A percentile compares a stretch with the other conserved stretches of the same genome.
Evolutionary conservation across 2,329 filamentous ascomycete genomes (phyloP).

Genomic region (Penicillium griseofulvum): DNA sequence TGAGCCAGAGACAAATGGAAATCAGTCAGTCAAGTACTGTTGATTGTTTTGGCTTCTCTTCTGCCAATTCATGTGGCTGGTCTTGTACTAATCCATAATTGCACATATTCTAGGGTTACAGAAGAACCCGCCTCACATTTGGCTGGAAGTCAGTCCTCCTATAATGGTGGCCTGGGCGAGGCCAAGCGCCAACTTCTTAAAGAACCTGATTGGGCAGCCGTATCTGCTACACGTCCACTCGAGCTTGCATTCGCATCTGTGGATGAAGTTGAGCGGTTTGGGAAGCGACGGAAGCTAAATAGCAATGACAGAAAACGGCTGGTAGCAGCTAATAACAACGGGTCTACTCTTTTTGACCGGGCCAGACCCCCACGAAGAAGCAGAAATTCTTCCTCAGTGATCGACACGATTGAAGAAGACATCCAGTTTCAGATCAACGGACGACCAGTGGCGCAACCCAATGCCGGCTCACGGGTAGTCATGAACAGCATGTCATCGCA

Average conservation of each 20-base stretch:
- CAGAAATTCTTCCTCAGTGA: constrained; percentile 1
- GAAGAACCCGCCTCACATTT: not conserved
- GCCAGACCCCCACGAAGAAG: constrained; percentile 1
- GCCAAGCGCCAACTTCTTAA: constrained; percentile 36
- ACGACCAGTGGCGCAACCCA: constrained; percentile 12
- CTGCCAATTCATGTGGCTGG: not conserved
- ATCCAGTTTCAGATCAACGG: constrained; percentile 27
- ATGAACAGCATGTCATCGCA: constrained; percentile 27
- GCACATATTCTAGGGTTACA: not conserved
- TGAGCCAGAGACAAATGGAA: not conserved
- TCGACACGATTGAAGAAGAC: constrained; percentile 11
- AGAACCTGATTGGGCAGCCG: constrained; percentile 38
- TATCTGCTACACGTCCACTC: constrained; percentile 35
- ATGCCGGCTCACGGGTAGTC: not conserved
- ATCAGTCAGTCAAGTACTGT: constrained; percentile 3
- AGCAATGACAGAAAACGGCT: constrained; percentile 30
- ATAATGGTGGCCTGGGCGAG: constrained; percentile 17
- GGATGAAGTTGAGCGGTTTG: constrained; percentile 33
- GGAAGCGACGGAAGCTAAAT: constrained; percentile 36
- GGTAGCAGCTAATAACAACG: constrained; percentile 4
- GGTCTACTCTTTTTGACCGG: not conserved
- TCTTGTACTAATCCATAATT: constrained; percentile 4
- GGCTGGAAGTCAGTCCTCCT: not conserved
- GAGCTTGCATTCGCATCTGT: constrained; percentile 30
- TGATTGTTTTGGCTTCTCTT: constrained; percentile 3